Evolutionary conservation across 495 filamentous ascomycete genomes (phyloP), one percentile per base, ranked within the genome.

Genomic region (Annulohypoxylon stygium): DNA sequence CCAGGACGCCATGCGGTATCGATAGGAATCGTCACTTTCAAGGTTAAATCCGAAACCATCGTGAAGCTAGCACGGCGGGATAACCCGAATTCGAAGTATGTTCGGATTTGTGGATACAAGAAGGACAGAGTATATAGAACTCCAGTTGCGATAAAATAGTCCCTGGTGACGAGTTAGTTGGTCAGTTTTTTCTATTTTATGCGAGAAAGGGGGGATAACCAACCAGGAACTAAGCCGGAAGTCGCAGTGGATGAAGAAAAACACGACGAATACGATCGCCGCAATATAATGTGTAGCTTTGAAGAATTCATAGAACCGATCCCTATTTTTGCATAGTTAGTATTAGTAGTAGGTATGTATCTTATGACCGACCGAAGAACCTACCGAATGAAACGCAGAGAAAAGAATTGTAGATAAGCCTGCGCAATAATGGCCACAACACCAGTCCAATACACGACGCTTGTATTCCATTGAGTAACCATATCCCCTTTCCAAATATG

Each of bases 1-100:
- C 93, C 92, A 2, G 92, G 91, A 54, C 83, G 85, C 93, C 93
- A 95, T 71, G 84, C 85, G 78, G 91, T 87, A 18, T 81, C 76
- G 16, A 83, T 84, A 7, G 83, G 83, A 51, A 89, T 84, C 1
- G 70, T 75, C 34, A 88, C 79, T 16, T 83, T 81, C 33, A 87
- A 37, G 11, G 85, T 76, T 7, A 80, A 81, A 53, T 81, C 79
- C 12, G 81, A 79, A 10, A 84, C 78, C 10, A 84, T 75, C 26
- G 75, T 75, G 47, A 88, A 73, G 10, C 71, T 82, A 4, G 88
- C 87, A 4, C 78, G 78, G 58, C 86, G 83, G 12, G 67, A 63
- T 0, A 83, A 47, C 36, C 85, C 83, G 54, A 87, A 79, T 69
- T 84, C 76, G 64, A 87, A 72, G 51, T 77, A 83, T 2, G 84